These are phyloP conservation scores for Naumovozyma dairenensis DNA, from an alignment of 805 yeast genomes.

Conservation along the genomic window DNA sequence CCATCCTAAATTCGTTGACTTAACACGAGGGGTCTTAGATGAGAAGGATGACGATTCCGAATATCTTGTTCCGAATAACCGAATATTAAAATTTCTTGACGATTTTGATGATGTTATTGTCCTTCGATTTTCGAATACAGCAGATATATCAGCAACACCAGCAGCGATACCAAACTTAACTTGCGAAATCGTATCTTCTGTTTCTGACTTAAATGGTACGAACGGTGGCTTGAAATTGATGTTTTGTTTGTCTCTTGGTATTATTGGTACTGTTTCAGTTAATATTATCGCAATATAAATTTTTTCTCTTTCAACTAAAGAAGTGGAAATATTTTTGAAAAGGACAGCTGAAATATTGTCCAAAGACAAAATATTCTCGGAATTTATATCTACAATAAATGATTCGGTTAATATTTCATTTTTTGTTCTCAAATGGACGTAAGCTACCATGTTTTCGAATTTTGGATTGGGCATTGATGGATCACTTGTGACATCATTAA, in stretches of 20 bases:
- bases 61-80: constrained; percentile 37
- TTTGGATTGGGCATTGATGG: constrained; percentile 52
- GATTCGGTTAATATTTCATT: constrained; percentile 67
- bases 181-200: constrained; percentile 7
- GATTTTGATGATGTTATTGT: constrained; percentile 53
- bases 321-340: constrained; percentile 59
- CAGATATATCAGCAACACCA: constrained; percentile 77
- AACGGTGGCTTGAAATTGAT: constrained; percentile 22
- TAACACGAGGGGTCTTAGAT: not conserved
- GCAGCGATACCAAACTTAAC: constrained; percentile 77
- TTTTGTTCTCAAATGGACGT: constrained; percentile 57
- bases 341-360: constrained; percentile 71
- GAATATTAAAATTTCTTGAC: constrained; percentile 60
- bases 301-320: constrained; percentile 53
- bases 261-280: constrained; percentile 49
- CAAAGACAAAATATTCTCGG: constrained; percentile 47
- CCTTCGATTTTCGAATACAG: constrained; percentile 58
- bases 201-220: constrained; percentile 11
- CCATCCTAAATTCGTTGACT: constrained; percentile 55
- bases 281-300: constrained; percentile 68
- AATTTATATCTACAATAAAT: constrained; percentile 54
- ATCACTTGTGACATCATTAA: constrained; percentile 55
- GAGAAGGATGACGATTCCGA: constrained; percentile 23
- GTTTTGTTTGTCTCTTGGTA: constrained; percentile 11
- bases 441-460: constrained; percentile 58